These are phyloP conservation scores for Aspergillus thermomutatus DNA, from an alignment of 2,329 filamentous ascomycete genomes.

Conservation along the genomic window DNA sequence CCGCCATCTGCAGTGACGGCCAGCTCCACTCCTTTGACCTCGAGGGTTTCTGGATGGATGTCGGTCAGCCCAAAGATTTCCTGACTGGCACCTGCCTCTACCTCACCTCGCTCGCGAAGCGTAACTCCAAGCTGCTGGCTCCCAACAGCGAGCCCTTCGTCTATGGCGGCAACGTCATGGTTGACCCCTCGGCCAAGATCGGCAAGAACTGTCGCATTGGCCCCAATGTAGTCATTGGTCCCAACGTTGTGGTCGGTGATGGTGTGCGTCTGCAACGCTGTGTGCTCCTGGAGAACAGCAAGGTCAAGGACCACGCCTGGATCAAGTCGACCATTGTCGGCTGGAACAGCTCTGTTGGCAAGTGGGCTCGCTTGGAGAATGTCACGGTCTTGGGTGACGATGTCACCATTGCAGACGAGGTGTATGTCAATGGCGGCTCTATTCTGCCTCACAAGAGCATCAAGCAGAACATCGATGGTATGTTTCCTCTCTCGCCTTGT, in stretches of 20 bases:
- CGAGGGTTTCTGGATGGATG: slow-evolving; percentile 99
- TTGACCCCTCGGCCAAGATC: slow-evolving; percentile 91
- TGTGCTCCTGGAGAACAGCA: slow-evolving; percentile 82
- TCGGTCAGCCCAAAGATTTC: slow-evolving; percentile 98
- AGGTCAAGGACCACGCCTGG: slow-evolving; percentile 98
- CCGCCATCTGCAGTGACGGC: slow-evolving; percentile 82
- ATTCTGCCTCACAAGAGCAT: slow-evolving; percentile 98
- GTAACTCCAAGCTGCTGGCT: slow-evolving; percentile 78
- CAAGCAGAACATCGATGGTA: slow-evolving; percentile 91
- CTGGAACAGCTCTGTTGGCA: slow-evolving; percentile 95
- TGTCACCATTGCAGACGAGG: slow-evolving; percentile 94
- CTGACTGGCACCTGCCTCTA: slow-evolving; percentile 93
- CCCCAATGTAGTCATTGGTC: slow-evolving; percentile 93
- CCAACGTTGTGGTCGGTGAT: slow-evolving; percentile 86
- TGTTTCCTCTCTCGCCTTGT: slow-evolving; percentile 24
- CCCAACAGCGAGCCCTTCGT: slow-evolving; percentile 73
- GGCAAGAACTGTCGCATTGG: slow-evolving; percentile 98
- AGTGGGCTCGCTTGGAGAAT: slow-evolving; percentile 95
- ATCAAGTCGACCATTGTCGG: slow-evolving; percentile 98
- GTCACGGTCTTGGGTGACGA: slow-evolving; percentile 97
- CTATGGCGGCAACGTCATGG: slow-evolving; percentile 90
- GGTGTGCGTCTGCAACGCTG: slow-evolving; percentile 92
- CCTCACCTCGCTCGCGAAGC: slow-evolving; percentile 88
- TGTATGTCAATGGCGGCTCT: slow-evolving; percentile 96
- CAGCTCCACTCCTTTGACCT: slow-evolving; percentile 94